Evolutionary conservation across 192 early-diverging fungal species (phyloP), one percentile per base, ranked within the genome.

Genomic region (Paraglomus occultum): DNA sequence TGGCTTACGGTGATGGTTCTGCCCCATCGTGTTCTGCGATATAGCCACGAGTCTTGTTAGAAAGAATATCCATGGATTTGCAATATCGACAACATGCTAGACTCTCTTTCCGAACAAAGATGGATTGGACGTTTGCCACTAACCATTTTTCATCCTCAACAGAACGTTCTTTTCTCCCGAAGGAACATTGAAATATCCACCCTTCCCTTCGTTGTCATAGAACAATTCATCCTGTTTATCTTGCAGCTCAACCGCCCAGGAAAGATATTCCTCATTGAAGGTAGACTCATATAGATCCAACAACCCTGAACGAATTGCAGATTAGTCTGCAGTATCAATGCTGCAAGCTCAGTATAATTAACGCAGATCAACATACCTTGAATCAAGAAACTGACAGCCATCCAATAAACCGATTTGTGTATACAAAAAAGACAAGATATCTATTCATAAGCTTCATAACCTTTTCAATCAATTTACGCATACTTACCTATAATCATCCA

Each of bases 21-120:
- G 87, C 85, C 10, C 85, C 85, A 79, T 89, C 87, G 64, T 85
- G 82, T 50, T 87, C 87, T 84, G 46, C 10, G 47, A 54, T 17
- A 43, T 39, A 47, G 15, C 60, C 57, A n/a, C n/a, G n/a, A n/a
- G n/a, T n/a, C n/a, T n/a, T n/a, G n/a, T n/a, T n/a, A n/a, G n/a
- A n/a, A n/a, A n/a, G n/a, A n/a, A n/a, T n/a, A n/a, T n/a, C n/a
- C n/a, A n/a, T n/a, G n/a, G n/a, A n/a, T n/a, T n/a, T n/a, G n/a
- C n/a, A n/a, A n/a, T n/a, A n/a, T n/a, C n/a, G n/a, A n/a, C n/a
- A n/a, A n/a, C n/a, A n/a, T n/a, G n/a, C n/a, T n/a, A n/a, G n/a
- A n/a, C n/a, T n/a, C n/a, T n/a, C n/a, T n/a, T n/a, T n/a, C n/a
- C n/a, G n/a, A n/a, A n/a, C n/a, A n/a, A n/a, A n/a, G n/a, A n/a